These are phyloP conservation scores for Peziza echinospora DNA, from an alignment of 495 filamentous ascomycete genomes.

Conservation along the genomic window DNA sequence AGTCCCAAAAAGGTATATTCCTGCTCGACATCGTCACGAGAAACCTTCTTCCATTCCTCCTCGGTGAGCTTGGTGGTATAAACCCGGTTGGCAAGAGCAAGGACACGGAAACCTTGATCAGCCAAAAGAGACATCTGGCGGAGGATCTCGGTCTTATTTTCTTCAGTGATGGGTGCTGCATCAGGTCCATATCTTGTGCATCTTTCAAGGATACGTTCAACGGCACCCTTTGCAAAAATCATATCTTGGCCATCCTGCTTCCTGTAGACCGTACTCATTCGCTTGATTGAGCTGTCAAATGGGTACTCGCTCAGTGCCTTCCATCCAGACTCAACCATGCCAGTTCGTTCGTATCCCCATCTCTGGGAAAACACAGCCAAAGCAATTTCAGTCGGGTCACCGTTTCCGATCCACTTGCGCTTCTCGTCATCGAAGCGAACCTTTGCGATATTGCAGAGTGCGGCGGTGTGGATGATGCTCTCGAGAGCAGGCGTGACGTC, in stretches of 20 bases:
- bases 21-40: conserved; percentile 28
- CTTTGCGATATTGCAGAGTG: conserved; percentile 57
- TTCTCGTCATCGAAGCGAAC: conserved; percentile 36
- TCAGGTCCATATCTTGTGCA: conserved; percentile 34
- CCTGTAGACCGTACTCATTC: conserved; percentile 59
- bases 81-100: conserved; percentile 43
- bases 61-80: conserved; percentile 4
- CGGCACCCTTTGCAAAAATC: conserved; percentile 62
- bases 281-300: conserved; percentile 64
- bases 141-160: conserved; percentile 34
- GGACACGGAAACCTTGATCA: conserved; percentile 55
- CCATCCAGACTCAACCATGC: conserved; percentile 32
- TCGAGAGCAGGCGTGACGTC: conserved; percentile 30
- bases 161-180: conserved; percentile 17
- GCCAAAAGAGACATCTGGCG: conserved; percentile 47
- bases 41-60: conserved; percentile 12
- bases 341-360: conserved; percentile 40
- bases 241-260: conserved; percentile 20
- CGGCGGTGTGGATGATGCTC: conserved; percentile 43
- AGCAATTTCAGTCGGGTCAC: conserved; percentile 65
- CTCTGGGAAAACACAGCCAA: conserved; percentile 58
- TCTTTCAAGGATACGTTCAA: conserved; percentile 53
- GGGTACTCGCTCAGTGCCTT: conserved; percentile 51
- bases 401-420: conserved; percentile 44
- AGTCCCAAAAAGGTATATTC: conserved; percentile 43